phyloP scores from a whole-genome alignment of 2,329 filamentous ascomycete species.

The Tolypocladium ophioglossoides region DNA sequence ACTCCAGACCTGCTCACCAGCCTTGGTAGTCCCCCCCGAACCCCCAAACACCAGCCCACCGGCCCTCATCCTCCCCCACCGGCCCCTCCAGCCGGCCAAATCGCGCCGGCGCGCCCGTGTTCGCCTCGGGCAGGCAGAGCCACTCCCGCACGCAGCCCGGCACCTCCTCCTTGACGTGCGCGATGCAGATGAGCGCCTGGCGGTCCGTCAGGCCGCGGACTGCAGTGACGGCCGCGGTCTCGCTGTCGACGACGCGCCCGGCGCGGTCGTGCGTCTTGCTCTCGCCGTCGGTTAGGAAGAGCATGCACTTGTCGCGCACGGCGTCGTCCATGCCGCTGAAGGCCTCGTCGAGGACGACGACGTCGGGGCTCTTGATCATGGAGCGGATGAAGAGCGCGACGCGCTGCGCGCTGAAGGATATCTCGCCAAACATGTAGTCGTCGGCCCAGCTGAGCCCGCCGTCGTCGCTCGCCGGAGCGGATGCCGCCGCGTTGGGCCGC shows the following conservation, averaged over 20 bases:
- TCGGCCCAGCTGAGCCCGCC: constrained; percentile 50
- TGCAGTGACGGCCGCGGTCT: constrained; percentile 23
- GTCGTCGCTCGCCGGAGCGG: constrained; percentile 8
- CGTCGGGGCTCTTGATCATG: constrained; percentile 67
- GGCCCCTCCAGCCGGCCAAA: constrained; percentile 55
- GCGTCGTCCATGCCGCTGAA: constrained; percentile 77
- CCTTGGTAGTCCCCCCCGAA: too few relatives aligned
- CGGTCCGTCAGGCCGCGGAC: constrained; percentile 53
- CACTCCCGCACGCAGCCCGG: constrained; percentile 75
- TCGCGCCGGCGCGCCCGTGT: constrained; percentile 47
- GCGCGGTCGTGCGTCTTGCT: constrained; percentile 25
- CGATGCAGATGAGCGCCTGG: constrained; percentile 86
- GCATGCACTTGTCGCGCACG: constrained; percentile 76
- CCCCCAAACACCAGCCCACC: constrained; percentile 60
- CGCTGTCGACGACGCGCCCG: constrained; percentile 33
- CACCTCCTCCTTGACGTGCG: constrained; percentile 83
- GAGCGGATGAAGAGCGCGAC: constrained; percentile 76
- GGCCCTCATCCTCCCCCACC: constrained; percentile 40
- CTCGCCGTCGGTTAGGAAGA: constrained; percentile 64
- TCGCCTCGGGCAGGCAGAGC: constrained; percentile 74
- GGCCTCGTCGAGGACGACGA: constrained; percentile 79
- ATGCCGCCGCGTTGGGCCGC: constrained; percentile 37
- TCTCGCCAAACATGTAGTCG: constrained; percentile 56
- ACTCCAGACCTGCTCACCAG: too few relatives aligned
- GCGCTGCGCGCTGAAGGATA: constrained; percentile 75